phyloP scores from a whole-genome alignment of 2,329 filamentous ascomycete species.

The Curvularia sp. region DNA sequence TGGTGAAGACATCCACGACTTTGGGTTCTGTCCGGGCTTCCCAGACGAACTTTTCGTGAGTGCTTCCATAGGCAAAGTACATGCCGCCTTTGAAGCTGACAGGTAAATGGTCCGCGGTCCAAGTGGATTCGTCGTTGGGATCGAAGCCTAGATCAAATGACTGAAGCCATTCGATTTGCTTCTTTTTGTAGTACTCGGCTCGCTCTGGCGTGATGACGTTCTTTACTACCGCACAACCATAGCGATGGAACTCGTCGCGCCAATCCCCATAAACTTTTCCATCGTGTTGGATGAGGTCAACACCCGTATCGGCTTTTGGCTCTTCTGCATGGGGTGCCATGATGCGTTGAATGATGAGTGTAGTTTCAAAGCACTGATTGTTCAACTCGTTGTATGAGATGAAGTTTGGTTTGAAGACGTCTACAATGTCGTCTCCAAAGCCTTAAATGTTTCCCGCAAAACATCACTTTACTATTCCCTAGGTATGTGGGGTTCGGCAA shows the following conservation, averaged over 20 bases:
- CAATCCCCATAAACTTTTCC: constrained; percentile 20
- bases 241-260: constrained; percentile 46
- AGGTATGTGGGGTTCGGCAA: background rate
- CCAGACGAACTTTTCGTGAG: constrained; percentile 54
- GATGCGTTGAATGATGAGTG: background rate
- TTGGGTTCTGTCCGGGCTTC: constrained; percentile 45
- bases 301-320: constrained; percentile 23
- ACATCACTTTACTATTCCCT: background rate
- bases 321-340: constrained; percentile 31
- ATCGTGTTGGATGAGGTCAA: constrained; percentile 27
- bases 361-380: background rate
- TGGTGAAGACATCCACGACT: constrained; percentile 47
- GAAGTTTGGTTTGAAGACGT: background rate
- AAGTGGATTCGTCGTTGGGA: constrained; percentile 42
- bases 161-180: constrained; percentile 54
- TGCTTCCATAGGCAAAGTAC: constrained; percentile 50
- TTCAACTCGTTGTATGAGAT: background rate
- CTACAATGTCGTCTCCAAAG: background rate
- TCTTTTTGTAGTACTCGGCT: constrained; percentile 51
- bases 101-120: constrained; percentile 49
- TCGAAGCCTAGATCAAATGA: constrained; percentile 54
- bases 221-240: constrained; percentile 54
- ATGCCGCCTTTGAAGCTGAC: constrained; percentile 54
- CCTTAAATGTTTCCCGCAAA: background rate
- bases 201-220: constrained; percentile 49